These are phyloP conservation scores for Mortierella polycephala DNA, from an alignment of 371 early-diverging fungal genomes.

Conservation along the genomic window DNA sequence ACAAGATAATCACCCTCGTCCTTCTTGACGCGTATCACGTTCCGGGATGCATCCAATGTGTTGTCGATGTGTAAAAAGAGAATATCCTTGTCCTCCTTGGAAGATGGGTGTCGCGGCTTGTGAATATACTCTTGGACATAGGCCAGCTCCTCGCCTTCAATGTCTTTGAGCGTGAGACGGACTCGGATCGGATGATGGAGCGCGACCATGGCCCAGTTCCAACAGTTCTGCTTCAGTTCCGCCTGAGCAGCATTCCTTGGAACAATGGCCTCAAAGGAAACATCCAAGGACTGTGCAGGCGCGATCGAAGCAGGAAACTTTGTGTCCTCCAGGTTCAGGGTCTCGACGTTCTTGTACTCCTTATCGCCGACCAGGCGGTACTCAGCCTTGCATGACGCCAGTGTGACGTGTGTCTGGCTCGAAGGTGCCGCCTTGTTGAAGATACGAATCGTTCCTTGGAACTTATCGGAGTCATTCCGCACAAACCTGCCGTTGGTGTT, in stretches of 20 bases:
- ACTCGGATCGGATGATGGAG: slow-evolving; percentile 54
- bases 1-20: slow-evolving; percentile 11
- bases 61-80: slow-evolving; percentile 54
- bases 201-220: slow-evolving; percentile 49
- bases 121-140: slow-evolving; percentile 54
- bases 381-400: slow-evolving; percentile 48
- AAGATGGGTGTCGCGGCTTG: slow-evolving; percentile 14
- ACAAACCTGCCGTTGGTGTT: slow-evolving; percentile 34
- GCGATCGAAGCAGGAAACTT: slow-evolving; percentile 50
- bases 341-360: slow-evolving; percentile 38
- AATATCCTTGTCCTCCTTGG: slow-evolving; percentile 45
- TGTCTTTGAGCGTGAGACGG: slow-evolving; percentile 51
- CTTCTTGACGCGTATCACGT: slow-evolving; percentile 14
- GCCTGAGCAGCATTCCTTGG: slow-evolving; percentile 37
- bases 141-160: slow-evolving; percentile 51
- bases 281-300: slow-evolving; percentile 42
- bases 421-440: slow-evolving; percentile 50
- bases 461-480: slow-evolving; percentile 45
- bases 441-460: slow-evolving; percentile 41
- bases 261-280: slow-evolving; percentile 45
- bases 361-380: slow-evolving; percentile 57
- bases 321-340: slow-evolving; percentile 15
- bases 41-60: slow-evolving; percentile 17
- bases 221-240: slow-evolving; percentile 30
- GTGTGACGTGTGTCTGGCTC: slow-evolving; percentile 41